phyloP scores from a whole-genome alignment of 352 stramenopile genomes.

The Thalassiosira livingstoniorum region DNA sequence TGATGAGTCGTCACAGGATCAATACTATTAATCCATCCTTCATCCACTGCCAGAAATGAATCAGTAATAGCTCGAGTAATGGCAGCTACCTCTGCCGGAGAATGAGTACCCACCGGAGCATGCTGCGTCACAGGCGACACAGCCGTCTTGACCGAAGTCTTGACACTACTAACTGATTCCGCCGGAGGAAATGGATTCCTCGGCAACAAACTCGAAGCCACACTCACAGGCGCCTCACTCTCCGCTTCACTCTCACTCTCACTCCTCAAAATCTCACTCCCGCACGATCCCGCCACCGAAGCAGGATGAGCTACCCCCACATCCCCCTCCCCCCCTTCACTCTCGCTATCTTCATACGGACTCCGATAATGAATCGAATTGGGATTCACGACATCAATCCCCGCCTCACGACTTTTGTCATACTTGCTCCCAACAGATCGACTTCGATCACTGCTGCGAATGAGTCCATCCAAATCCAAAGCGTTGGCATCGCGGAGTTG shows the following conservation, averaged over 20 bases:
- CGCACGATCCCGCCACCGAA: background rate
- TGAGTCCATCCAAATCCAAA: conserved; percentile 80
- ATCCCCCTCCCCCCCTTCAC: conserved; percentile 59
- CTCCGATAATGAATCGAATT: conserved; percentile 81
- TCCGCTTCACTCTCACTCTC: conserved; percentile 49
- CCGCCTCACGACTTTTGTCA: conserved; percentile 34
- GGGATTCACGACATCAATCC: conserved; percentile 65
- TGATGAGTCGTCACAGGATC: conserved; percentile 79
- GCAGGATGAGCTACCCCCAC: conserved; percentile 39
- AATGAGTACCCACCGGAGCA: conserved; percentile 69
- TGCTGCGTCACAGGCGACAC: conserved; percentile 51
- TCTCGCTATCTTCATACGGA: conserved; percentile 68
- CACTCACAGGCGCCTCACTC: conserved; percentile 42
- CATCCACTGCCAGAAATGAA: conserved; percentile 80
- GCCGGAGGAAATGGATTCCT: conserved; percentile 32
- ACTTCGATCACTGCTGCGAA: conserved; percentile 71
- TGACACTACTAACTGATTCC: conserved; percentile 69
- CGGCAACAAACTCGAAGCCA: conserved; percentile 46
- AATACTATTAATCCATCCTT: conserved; percentile 85
- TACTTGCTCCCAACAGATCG: conserved; percentile 12
- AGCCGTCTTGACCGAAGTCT: conserved; percentile 73
- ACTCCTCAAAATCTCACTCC: conserved; percentile 12
- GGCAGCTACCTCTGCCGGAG: conserved; percentile 64
- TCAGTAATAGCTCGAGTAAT: conserved; percentile 77
- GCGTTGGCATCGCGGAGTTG: conserved; percentile 79